phyloP scores from a whole-genome alignment of 2,329 filamentous ascomycete genomes.

The Trichoderma sp. region DNA sequence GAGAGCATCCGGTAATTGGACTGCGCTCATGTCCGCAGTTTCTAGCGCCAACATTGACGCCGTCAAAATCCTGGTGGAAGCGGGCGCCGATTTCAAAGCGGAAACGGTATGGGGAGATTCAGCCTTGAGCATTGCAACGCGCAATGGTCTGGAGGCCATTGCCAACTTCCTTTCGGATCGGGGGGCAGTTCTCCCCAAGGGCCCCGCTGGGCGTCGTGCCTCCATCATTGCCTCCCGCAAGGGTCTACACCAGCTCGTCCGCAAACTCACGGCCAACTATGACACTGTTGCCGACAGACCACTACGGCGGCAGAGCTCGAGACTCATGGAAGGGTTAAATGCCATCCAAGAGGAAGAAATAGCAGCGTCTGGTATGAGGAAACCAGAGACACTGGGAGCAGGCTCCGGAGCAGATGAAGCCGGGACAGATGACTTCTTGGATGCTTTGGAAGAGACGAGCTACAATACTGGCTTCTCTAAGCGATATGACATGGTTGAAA shows the following conservation, averaged over 20 bases:
- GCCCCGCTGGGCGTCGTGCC: conserved; percentile 2
- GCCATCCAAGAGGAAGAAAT: background rate
- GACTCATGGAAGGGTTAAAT: background rate
- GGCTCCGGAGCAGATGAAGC: background rate
- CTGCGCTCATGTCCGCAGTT: conserved; percentile 25
- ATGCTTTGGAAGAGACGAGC: background rate
- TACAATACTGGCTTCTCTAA: background rate
- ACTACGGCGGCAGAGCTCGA: conserved; percentile 2
- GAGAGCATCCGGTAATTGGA: conserved; percentile 19
- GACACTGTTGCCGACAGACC: conserved; percentile 5
- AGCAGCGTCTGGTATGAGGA: background rate
- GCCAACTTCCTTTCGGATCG: conserved; percentile 15
- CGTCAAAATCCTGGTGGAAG: background rate
- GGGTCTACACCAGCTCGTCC: conserved; percentile 9
- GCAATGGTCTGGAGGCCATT: conserved; percentile 22
- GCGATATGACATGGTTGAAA: conserved; percentile 69
- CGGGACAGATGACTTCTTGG: background rate
- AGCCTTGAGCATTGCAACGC: conserved; percentile 23
- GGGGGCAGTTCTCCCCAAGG: conserved; percentile 10
- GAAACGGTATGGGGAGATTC: conserved; percentile 24
- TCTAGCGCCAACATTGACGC: conserved; percentile 17
- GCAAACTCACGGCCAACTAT: conserved; percentile 15
- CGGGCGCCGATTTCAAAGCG: background rate
- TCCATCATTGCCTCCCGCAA: conserved; percentile 13
- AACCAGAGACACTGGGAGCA: background rate